A percentile compares a stretch with the other conserved stretches of the same genome.
Evolutionary conservation across 371 early-diverging fungal genomes (phyloP).

Genomic region (Mortierella sp.): DNA sequence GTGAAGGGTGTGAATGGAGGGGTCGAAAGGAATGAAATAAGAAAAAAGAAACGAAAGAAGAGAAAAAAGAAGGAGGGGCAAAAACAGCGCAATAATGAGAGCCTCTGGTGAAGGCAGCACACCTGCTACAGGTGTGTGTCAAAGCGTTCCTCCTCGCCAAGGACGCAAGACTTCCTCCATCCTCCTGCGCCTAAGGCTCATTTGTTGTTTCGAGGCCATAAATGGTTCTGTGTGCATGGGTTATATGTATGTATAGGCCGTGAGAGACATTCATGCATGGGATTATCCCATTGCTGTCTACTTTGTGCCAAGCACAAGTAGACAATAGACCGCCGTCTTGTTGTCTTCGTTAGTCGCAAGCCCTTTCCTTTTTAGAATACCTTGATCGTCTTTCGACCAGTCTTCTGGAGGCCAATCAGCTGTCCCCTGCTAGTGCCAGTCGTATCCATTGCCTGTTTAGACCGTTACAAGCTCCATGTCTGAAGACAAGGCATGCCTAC

Average conservation of each 20-base stretch:
- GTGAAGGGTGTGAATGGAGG: neutral
- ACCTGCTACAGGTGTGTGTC: neutral
- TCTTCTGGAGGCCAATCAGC: neutral
- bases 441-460: too few relatives aligned
- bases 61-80: neutral
- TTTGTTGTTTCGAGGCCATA: neutral
- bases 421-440: too few relatives aligned
- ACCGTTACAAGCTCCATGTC: too few relatives aligned
- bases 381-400: neutral
- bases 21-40: neutral
- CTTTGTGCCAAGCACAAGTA: neutral
- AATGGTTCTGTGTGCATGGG: neutral
- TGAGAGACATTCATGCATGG: neutral
- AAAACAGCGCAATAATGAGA: neutral
- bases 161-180: neutral
- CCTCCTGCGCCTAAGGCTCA: neutral
- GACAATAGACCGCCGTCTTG: too few relatives aligned
- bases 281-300: neutral
- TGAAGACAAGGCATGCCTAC: too few relatives aligned
- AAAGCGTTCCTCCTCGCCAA: neutral
- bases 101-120: neutral
- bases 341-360: neutral
- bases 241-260: neutral
- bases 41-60: neutral
- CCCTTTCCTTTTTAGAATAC: neutral